These are phyloP conservation scores for Pseudohyphozyma bogoriensis DNA, from an alignment of 768 basidiomycete genomes.

Conservation along the genomic window DNA sequence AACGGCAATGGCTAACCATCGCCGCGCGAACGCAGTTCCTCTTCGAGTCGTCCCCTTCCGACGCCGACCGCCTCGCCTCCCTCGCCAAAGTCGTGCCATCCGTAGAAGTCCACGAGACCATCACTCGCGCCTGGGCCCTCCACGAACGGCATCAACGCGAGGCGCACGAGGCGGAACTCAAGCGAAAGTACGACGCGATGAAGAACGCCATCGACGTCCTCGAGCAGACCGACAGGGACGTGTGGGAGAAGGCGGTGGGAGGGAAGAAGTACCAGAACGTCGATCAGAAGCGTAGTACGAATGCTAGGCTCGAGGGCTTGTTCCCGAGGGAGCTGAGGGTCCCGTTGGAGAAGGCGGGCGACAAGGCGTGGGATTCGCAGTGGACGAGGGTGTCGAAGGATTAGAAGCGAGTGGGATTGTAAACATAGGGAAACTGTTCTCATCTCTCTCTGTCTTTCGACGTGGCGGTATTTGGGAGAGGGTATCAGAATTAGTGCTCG, in stretches of 20 bases:
- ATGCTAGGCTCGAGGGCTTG: constrained; percentile 50
- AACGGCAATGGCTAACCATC: background rate
- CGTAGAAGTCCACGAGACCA: constrained; percentile 79
- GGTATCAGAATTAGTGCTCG: too few species aligned
- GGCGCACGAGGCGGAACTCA: constrained; percentile 55
- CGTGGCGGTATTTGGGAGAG: too few species aligned
- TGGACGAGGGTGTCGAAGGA: constrained; percentile 11
- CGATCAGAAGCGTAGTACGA: constrained; percentile 59
- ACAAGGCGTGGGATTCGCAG: constrained; percentile 37
- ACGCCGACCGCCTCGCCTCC: constrained; percentile 38
- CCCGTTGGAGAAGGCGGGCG: constrained; percentile 74
- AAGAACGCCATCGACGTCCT: constrained; percentile 73
- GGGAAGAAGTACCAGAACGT: constrained; percentile 45
- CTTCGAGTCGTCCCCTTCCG: constrained; percentile 19
- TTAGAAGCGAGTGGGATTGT: background rate
- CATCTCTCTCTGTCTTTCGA: too few species aligned
- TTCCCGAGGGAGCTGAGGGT: constrained; percentile 80
- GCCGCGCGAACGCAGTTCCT: constrained; percentile 4
- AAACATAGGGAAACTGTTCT: too few species aligned
- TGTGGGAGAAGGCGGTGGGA: constrained; percentile 35
- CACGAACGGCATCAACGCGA: constrained; percentile 66
- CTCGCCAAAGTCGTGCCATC: constrained; percentile 78
- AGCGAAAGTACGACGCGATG: constrained; percentile 74
- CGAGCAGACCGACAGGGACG: constrained; percentile 35
- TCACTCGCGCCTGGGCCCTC: constrained; percentile 80